Evolutionary conservation across 768 basidiomycete species (phyloP).

Genomic region (Pleurotus citrinopileatus): DNA sequence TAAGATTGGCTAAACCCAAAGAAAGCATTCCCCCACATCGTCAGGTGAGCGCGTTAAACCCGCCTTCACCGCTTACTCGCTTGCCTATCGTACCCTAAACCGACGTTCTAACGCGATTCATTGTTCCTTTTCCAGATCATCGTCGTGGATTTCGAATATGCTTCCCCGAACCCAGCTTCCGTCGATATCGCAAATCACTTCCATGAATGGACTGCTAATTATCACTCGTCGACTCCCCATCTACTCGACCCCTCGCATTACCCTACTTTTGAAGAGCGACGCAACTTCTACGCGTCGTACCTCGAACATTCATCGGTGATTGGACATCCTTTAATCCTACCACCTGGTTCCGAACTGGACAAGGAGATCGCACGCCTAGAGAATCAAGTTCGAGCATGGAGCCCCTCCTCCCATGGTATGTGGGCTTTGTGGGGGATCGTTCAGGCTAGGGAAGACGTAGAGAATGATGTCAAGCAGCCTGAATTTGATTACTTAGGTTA

Average conservation of each 20-base stretch:
- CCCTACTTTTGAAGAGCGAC: constrained; percentile 69
- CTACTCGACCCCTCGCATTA: constrained; percentile 61
- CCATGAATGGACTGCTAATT: constrained; percentile 95
- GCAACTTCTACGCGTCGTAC: constrained; percentile 86
- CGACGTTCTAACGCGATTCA: not conserved
- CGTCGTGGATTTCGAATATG: constrained; percentile 98
- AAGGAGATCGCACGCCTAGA: constrained; percentile 61
- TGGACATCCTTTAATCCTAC: constrained; percentile 22
- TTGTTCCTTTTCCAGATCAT: constrained; percentile 57
- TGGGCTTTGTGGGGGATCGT: constrained; percentile 97
- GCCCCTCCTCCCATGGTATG: constrained; percentile 85
- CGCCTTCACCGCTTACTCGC: constrained; percentile 9
- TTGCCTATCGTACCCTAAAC: constrained; percentile 5
- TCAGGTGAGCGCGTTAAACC: constrained; percentile 46
- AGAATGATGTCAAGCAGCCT: constrained; percentile 50
- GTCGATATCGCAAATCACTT: constrained; percentile 98
- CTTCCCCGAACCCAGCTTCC: constrained; percentile 86
- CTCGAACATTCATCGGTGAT: constrained; percentile 47
- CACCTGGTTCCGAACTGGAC: constrained; percentile 29
- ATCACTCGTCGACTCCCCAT: constrained; percentile 70
- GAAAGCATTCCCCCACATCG: constrained; percentile 69
- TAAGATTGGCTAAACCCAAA: constrained; percentile 60
- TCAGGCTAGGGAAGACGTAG: constrained; percentile 77
- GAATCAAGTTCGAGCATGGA: constrained; percentile 81
- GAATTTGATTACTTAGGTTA: constrained; percentile 94